Base-by-base conservation (phyloP, 352 stramenopile genomes). In the Elongisporangium anandrum region DNA sequence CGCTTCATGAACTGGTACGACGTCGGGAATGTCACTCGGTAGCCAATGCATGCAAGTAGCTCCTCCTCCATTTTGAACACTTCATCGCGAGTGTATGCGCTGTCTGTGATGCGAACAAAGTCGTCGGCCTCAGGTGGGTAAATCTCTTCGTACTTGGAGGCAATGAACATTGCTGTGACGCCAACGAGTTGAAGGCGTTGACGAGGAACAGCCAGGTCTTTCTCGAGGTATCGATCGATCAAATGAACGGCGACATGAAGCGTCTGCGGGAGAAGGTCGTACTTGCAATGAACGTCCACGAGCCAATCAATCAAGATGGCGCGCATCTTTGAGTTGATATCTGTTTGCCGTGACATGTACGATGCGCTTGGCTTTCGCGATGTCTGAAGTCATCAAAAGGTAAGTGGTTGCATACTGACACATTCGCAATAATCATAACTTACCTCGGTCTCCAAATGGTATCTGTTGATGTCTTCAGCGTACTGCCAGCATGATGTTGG, bases 231-330 rank as follows among this genome's bases (percentile, higher is more conserved):
- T 50, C 71, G 76, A 48, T 96, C 88, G 50, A 96, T 85, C 29
- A 95, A 66, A 34, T 89, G 77, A 51, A 93, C 71, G n/a, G 85
- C 84, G 59, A 96, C 87, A 64, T 95, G 85, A 21, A 96, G 66
- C 17, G 86, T 95, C 66, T 95, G 83, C 1, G 81, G 73, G 19
- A 88, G 61, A 50, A 96, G 26, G 22, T 81, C 72, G 63, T 94
- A 96, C 72, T 95, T 94, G 72, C 74, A 81, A 63, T 94, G 84
- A 1, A 96, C 86, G 47, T 95, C 87, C 7, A 99, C 93, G 34
- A 99, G 87, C 98, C 98, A 99, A 79, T 99, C 97, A 45, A 99
- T 90, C 39, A 99, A 87, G 57, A 99, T 99, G 19, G 97, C 90
- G 50, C 97, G 87, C 98, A 99, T 99, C 66, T 98, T 98, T 54